Conservation (phyloP, 2,329 filamentous ascomycete species). For the Huntiella decipiens region DNA sequence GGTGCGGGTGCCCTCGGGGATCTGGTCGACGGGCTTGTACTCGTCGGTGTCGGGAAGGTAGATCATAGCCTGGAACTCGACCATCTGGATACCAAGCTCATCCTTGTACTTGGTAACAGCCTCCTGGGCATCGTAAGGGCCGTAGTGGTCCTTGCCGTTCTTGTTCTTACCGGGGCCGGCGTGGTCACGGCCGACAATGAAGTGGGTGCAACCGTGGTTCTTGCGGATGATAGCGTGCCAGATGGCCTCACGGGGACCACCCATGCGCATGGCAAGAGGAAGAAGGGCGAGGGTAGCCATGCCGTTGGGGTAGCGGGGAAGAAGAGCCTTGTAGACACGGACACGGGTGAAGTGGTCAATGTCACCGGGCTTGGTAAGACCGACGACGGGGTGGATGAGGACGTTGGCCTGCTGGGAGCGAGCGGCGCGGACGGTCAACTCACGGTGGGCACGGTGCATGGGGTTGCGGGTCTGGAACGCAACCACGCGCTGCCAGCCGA, state of each 20-base stretch:
- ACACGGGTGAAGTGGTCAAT: constrained; percentile 99
- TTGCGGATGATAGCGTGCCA: constrained; percentile 99
- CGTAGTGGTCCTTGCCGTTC: constrained; percentile 91
- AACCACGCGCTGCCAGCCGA: constrained; percentile 92
- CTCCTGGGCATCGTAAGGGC: constrained; percentile 90
- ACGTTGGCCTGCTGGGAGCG: constrained; percentile 95
- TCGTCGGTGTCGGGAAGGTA: constrained; percentile 95
- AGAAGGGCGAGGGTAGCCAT: constrained; percentile 95
- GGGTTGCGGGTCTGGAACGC: constrained; percentile 99
- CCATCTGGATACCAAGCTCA: constrained; percentile 95
- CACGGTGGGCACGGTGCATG: constrained; percentile 96
- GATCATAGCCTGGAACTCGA: constrained; percentile 99
- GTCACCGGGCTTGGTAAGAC: constrained; percentile 95
- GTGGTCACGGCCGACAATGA: constrained; percentile 97
- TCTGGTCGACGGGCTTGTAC: constrained; percentile 85
- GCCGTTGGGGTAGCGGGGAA: constrained; percentile 93
- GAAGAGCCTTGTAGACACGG: constrained; percentile 90
- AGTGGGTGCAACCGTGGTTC: constrained; percentile 97
- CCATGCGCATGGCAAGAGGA: constrained; percentile 97
- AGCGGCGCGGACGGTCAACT: constrained; percentile 91
- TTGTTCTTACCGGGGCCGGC: constrained; percentile 97
- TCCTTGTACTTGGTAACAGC: constrained; percentile 91
- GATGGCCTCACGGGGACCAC: constrained; percentile 90
- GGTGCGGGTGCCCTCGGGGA: constrained; percentile 64
- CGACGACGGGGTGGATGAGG: constrained; percentile 95